Conservation (phyloP, 2,329 filamentous ascomycete species). For the Fusarium coffeatum region DNA sequence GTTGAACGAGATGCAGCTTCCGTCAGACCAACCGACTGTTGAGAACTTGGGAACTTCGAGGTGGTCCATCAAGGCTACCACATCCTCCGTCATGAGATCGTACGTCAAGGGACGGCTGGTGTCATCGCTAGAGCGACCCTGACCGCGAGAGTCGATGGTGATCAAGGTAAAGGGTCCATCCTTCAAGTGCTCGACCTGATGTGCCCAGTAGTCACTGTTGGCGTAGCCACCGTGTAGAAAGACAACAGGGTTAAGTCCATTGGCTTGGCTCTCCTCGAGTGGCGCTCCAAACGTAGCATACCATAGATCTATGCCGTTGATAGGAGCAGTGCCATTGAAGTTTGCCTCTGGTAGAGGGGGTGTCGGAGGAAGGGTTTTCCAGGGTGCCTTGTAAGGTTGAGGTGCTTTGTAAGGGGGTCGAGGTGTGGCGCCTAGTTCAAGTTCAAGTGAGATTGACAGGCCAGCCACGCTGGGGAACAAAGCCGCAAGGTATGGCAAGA, state of each 20-base stretch:
- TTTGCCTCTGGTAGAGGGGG: neutral
- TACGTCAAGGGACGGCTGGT: neutral
- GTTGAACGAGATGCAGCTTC: neutral
- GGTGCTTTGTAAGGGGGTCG: neutral
- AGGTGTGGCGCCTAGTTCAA: neutral
- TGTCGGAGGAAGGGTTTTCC: conserved; percentile 1
- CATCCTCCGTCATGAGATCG: neutral
- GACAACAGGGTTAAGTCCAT: neutral
- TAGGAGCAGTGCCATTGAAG: neutral
- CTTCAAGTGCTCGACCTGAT: neutral
- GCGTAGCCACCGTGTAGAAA: conserved; percentile 7
- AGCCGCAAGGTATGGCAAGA: neutral
- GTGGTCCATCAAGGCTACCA: neutral
- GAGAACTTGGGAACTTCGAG: neutral
- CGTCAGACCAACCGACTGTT: conserved; percentile 2
- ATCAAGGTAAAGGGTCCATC: neutral
- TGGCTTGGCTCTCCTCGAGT: neutral
- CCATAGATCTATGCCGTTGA: conserved; percentile 5
- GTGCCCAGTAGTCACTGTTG: neutral
- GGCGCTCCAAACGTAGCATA: neutral
- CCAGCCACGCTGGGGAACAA: neutral
- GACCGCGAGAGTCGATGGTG: neutral
- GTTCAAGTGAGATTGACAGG: neutral
- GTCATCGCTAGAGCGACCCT: conserved; percentile 2
- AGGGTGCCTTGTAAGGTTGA: neutral